Percentiles rank a stretch among this genome's conserved stretches.
These are phyloP conservation scores for Piloderma croceum DNA, from an alignment of 768 basidiomycete genomes.

Conservation along the genomic window DNA sequence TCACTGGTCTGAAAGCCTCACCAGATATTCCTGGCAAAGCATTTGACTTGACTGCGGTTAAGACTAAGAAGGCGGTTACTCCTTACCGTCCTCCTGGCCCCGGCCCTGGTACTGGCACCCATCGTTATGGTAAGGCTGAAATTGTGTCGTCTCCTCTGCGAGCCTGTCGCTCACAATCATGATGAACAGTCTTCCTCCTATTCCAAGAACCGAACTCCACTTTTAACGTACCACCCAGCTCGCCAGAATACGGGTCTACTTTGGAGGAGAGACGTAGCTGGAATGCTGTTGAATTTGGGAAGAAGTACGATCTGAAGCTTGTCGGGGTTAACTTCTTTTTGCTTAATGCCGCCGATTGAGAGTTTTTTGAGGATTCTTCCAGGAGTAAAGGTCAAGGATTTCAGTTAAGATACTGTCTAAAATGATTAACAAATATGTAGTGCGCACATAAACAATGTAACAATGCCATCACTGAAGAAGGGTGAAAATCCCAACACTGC, in stretches of 20 bases:
- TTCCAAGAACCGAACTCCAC: slow-evolving; percentile 49
- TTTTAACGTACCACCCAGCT: slow-evolving; percentile 34
- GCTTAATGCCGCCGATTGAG: slow-evolving; percentile 22
- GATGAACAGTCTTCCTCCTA: slow-evolving; percentile 44
- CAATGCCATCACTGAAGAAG: no score
- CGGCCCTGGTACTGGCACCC: slow-evolving; percentile 45
- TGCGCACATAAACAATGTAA: no score
- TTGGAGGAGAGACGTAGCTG: slow-evolving; percentile 45
- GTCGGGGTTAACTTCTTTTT: slow-evolving; percentile 57
- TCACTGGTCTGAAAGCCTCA: slow-evolving; percentile 35
- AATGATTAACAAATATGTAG: no score
- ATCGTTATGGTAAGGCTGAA: slow-evolving; percentile 49
- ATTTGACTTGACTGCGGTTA: slow-evolving; percentile 30
- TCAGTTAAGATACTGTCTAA: no score
- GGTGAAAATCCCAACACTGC: no score
- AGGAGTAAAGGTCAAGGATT: no score
- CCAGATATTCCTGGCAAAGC: slow-evolving; percentile 13
- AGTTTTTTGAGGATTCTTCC: no score
- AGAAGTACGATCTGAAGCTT: slow-evolving; percentile 45
- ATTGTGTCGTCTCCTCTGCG: not conserved
- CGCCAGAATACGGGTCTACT: slow-evolving; percentile 41
- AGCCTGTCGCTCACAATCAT: not conserved
- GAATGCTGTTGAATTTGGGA: slow-evolving; percentile 50
- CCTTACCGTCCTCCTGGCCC: slow-evolving; percentile 56
- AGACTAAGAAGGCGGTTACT: slow-evolving; percentile 43